Percentiles rank a stretch among this genome's conserved stretches.
Evolutionary conservation across 2,329 filamentous ascomycete species (phyloP).

Genomic region (Penicillium sp.): DNA sequence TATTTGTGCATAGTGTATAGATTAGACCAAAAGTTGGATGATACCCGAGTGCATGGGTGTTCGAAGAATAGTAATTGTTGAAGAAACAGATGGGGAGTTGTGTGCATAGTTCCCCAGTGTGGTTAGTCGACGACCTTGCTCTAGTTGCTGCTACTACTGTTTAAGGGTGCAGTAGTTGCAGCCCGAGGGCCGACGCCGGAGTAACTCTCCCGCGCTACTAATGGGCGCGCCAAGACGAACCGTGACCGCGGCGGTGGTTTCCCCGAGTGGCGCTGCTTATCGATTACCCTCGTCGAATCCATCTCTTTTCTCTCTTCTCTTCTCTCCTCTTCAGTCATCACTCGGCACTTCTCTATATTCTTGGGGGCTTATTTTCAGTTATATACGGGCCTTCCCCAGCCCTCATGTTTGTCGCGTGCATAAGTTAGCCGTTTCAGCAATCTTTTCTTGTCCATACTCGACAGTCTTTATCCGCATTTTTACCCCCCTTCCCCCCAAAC

Average conservation of each 20-base stretch:
- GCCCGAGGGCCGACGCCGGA: neutral
- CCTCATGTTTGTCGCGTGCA: conserved; percentile 18
- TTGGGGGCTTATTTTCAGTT: conserved; percentile 1
- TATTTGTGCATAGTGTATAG: conserved; percentile 23
- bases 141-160: neutral
- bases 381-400: conserved; percentile 8
- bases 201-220: neutral
- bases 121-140: neutral
- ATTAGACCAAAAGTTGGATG: conserved; percentile 10
- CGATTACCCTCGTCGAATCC: conserved; percentile 14
- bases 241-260: conserved; percentile 19
- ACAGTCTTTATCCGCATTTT: conserved; percentile 12
- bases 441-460: conserved; percentile 21
- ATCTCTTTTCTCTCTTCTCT: conserved; percentile 6
- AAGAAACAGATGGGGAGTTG: neutral
- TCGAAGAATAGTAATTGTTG: neutral
- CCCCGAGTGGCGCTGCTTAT: conserved; percentile 30
- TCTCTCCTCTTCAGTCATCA: conserved; percentile 12
- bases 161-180: neutral
- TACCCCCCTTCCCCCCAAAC: conserved; percentile 13
- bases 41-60: conserved; percentile 11
- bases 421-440: conserved; percentile 17
- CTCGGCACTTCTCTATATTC: conserved; percentile 3
- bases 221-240: conserved; percentile 5
- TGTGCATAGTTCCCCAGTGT: neutral